Percentiles rank a stretch among this genome's conserved stretches.
phyloP scores from a whole-genome alignment of 257 asterid genomes.

The Primulina huaijiensis region DNA sequence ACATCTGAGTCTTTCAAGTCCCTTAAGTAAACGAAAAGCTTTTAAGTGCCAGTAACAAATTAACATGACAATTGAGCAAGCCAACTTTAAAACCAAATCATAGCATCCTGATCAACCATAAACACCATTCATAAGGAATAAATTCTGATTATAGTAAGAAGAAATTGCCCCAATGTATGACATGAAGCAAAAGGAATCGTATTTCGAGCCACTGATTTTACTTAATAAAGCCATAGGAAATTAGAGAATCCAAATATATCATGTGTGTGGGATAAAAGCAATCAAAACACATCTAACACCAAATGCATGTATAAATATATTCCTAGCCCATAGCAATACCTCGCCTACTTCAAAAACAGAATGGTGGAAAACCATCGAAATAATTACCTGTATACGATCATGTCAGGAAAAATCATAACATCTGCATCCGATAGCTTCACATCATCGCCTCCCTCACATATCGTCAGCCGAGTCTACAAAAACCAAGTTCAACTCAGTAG shows the following conservation, averaged over 20 bases:
- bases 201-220: neutral
- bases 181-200: neutral
- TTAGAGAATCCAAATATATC: slow-evolving; percentile 15
- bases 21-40: slow-evolving; percentile 40
- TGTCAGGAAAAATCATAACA: slow-evolving; percentile 85
- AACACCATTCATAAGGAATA: neutral
- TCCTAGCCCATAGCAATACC: slow-evolving; percentile 2
- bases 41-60: slow-evolving; percentile 8
- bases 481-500: slow-evolving; percentile 20
- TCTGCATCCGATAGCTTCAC: slow-evolving; percentile 73
- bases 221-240: slow-evolving; percentile 10
- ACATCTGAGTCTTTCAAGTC: slow-evolving; percentile 71
- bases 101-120: slow-evolving; percentile 5
- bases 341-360: neutral
- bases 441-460: slow-evolving; percentile 65
- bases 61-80: slow-evolving; percentile 12
- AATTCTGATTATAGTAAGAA: neutral
- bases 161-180: neutral
- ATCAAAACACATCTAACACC: slow-evolving; percentile 8
- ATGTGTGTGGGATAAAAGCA: slow-evolving; percentile 8
- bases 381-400: slow-evolving; percentile 70
- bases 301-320: slow-evolving; percentile 21
- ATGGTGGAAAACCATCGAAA: neutral
- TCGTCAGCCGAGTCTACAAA: slow-evolving; percentile 75
- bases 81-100: slow-evolving; percentile 16